phyloP scores from a whole-genome alignment of 192 early-diverging fungal genomes.

The Paraglomus brasilianum region DNA sequence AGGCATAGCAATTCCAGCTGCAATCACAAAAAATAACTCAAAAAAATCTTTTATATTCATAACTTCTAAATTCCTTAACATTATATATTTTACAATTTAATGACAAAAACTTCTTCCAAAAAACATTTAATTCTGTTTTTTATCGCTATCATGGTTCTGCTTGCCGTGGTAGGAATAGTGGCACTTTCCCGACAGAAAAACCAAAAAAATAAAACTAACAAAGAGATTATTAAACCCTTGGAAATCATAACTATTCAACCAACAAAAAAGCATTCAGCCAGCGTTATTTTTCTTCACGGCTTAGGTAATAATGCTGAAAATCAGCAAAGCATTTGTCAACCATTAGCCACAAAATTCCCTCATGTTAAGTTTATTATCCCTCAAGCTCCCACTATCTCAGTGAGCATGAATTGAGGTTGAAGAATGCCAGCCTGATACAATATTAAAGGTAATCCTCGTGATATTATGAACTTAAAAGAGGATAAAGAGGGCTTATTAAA shows the following conservation, averaged over 20 bases:
- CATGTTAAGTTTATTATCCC: background rate
- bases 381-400: background rate
- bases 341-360: conserved; percentile 2
- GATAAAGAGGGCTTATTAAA: background rate
- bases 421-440: background rate
- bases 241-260: background rate
- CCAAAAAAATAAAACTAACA: too few relatives aligned
- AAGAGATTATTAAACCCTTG: too few relatives aligned
- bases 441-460: background rate
- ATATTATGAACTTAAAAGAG: conserved; percentile 5
- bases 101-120: too few relatives aligned
- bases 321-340: conserved; percentile 4
- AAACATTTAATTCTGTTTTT: too few relatives aligned
- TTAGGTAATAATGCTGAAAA: conserved; percentile 6
- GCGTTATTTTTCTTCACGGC: background rate
- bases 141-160: too few relatives aligned
- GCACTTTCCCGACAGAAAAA: too few relatives aligned
- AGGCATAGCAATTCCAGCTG: background rate
- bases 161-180: too few relatives aligned
- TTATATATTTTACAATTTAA: too few relatives aligned
- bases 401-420: background rate
- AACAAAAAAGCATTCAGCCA: background rate
- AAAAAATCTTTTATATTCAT: background rate
- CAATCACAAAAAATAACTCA: background rate
- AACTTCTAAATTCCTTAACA: background rate